These are phyloP conservation scores for Alternaria brassicae DNA, from an alignment of 2,329 filamentous ascomycete genomes.

Conservation along the genomic window DNA sequence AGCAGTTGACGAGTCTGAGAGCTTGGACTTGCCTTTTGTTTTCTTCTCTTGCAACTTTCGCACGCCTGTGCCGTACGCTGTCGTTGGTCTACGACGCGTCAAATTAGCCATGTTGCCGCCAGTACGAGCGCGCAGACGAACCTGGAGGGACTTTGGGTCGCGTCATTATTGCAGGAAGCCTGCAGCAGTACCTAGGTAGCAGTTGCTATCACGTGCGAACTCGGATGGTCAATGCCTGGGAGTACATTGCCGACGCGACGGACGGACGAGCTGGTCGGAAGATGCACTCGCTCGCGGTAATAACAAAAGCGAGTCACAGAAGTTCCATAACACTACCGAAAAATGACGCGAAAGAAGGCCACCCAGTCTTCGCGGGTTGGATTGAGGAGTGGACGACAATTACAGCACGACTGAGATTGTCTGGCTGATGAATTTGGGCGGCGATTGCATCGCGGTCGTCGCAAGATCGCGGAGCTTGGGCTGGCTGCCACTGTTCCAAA, in stretches of 20 bases:
- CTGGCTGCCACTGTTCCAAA: constrained; percentile 8
- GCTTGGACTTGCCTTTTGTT: constrained; percentile 66
- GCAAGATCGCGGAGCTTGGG: constrained; percentile 1
- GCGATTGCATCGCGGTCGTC: not conserved
- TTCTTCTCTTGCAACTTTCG: constrained; percentile 69
- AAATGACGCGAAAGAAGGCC: constrained; percentile 7
- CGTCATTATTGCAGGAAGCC: constrained; percentile 34
- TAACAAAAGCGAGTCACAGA: constrained; percentile 20
- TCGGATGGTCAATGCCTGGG: constrained; percentile 17
- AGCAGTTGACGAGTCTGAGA: constrained; percentile 3
- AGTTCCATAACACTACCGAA: constrained; percentile 8
- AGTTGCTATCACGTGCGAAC: constrained; percentile 30
- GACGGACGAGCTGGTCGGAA: constrained; percentile 39
- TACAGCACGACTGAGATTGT: constrained; percentile 1
- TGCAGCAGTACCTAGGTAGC: constrained; percentile 12
- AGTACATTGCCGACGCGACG: constrained; percentile 33
- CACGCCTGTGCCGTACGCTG: constrained; percentile 70
- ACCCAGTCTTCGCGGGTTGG: constrained; percentile 2
- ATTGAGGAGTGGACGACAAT: constrained; percentile 13
- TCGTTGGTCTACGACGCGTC: constrained; percentile 66
- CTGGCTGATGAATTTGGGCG: constrained; percentile 2
- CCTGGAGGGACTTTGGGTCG: constrained; percentile 47
- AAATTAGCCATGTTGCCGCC: constrained; percentile 44
- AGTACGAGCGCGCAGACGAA: constrained; percentile 23
- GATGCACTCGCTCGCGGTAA: constrained; percentile 32